Base-by-base conservation (phyloP, 495 filamentous ascomycete species). In the Aspergillus leporis region DNA sequence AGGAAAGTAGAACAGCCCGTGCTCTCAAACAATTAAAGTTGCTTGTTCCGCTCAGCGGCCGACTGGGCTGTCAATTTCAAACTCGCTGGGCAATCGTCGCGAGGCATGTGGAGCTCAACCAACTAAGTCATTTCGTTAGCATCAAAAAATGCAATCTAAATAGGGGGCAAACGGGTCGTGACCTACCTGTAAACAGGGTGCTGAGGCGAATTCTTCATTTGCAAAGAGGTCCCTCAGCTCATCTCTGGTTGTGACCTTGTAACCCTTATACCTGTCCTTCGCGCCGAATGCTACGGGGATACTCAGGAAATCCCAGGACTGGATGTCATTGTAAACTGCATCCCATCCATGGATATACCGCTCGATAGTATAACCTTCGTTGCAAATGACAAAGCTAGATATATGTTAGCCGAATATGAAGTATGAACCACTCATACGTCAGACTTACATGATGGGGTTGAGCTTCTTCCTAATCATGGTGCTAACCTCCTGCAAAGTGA, bases 61-160 rank as follows among this genome's bases (percentile, higher is more conserved):
- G 87, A 79, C 7, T 47, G 72, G 0, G 85, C 85, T 14, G 84
- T 84, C 48, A 82, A 66, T 66, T 87, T 87, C 72, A 97, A 67
- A 19, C 82, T 86, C 48, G 78, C 70, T 0, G 92, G 92, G 23
- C 90, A 80, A 72, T 96, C 93, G 55, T 92, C 82, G 71, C 85
- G 87, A 18, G 86, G 86, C 85, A 96, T 93, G 67, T 91, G 91
- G 51, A 96, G 54, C 75, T 97, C 93, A 25, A 96, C 92, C 71
- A 97, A 81, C 76, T 93, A 72, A 51, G 14, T 80, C 47, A 38
- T 63, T 23, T 69, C 65, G 28, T 77, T 68, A 70, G 65, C 36
- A 59, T 30, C 48, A 21, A 53, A 5, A 52, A n/a, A 9, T 4
- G 12, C 19, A 36, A 31, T 31, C 9, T n/a, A n/a, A 14, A 41